Evolutionary conservation across 176 grass and related monocot species (phyloP).

Genomic region (Phyllostachys edulis): DNA sequence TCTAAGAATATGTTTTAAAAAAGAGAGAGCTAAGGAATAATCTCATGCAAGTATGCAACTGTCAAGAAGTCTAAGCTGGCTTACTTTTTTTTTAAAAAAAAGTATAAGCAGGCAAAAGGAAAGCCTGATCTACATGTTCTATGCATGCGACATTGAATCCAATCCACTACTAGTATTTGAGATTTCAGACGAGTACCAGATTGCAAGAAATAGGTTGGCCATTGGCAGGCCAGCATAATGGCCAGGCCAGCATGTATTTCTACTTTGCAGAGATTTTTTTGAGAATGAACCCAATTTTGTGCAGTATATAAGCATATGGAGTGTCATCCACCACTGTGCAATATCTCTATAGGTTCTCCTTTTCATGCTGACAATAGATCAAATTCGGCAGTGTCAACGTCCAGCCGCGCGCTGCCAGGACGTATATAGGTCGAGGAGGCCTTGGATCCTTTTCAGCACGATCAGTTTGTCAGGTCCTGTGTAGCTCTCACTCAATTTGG

Average conservation of each 20-base stretch:
- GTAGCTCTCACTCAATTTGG: conserved; percentile 13
- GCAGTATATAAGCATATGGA: not conserved
- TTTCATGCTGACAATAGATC: not conserved
- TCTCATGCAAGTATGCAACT: not conserved
- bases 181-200: not conserved
- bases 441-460: conserved; percentile 37
- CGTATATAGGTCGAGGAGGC: not conserved
- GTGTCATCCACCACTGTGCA: not conserved
- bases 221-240: not conserved
- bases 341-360: not conserved
- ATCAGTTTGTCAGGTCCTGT: conserved; percentile 2
- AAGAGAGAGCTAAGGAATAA: not conserved
- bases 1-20: not conserved
- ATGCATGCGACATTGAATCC: not conserved
- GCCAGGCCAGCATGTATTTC: not conserved
- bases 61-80: not conserved
- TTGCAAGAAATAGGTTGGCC: not conserved
- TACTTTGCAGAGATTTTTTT: not conserved
- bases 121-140: not conserved
- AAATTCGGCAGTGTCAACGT: not conserved
- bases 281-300: not conserved
- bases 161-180: not conserved
- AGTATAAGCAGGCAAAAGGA: not conserved
- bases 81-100: too few relatives aligned
- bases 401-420: not conserved